Evolutionary conservation across 805 yeast genomes (phyloP).

Genomic region (Yarrowia hollandica): DNA sequence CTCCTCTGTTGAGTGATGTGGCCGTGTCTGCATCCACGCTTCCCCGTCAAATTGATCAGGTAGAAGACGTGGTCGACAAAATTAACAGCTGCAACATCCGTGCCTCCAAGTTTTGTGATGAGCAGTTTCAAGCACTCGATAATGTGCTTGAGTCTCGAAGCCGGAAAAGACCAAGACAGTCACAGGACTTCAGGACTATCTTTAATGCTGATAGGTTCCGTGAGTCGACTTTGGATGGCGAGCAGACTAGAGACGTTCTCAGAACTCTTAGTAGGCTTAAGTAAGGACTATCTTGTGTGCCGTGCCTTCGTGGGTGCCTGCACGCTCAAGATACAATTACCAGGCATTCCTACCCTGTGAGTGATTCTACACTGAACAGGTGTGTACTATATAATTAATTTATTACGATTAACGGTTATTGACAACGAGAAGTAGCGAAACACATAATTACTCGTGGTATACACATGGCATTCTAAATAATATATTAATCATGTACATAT

Average conservation of each 20-base stretch:
- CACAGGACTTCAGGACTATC: slow-evolving; percentile 25
- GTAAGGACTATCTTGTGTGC: neutral
- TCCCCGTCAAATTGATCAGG: slow-evolving; percentile 13
- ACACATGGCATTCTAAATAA: no score
- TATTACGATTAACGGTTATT: neutral
- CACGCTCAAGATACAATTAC: no score
- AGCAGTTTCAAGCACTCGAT: slow-evolving; percentile 31
- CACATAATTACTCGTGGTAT: no score
- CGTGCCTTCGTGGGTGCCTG: no score
- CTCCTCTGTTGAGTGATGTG: slow-evolving; percentile 4
- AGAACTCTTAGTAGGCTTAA: slow-evolving; percentile 15
- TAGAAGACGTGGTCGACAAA: slow-evolving; percentile 34
- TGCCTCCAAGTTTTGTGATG: slow-evolving; percentile 33
- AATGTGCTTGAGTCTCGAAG: neutral
- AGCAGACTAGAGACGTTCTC: slow-evolving; percentile 19
- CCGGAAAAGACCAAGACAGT: slow-evolving; percentile 14
- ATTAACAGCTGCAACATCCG: slow-evolving; percentile 34
- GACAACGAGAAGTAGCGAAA: no score
- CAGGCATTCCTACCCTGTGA: neutral
- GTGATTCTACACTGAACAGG: neutral
- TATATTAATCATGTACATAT: slow-evolving; percentile 6
- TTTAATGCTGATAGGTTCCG: slow-evolving; percentile 3
- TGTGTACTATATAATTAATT: slow-evolving; percentile 28
- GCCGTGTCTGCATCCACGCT: neutral
- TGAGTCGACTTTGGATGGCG: slow-evolving; percentile 3